Evolutionary conservation across 768 basidiomycete genomes (phyloP).

Genomic region (Termitomyces sp.): DNA sequence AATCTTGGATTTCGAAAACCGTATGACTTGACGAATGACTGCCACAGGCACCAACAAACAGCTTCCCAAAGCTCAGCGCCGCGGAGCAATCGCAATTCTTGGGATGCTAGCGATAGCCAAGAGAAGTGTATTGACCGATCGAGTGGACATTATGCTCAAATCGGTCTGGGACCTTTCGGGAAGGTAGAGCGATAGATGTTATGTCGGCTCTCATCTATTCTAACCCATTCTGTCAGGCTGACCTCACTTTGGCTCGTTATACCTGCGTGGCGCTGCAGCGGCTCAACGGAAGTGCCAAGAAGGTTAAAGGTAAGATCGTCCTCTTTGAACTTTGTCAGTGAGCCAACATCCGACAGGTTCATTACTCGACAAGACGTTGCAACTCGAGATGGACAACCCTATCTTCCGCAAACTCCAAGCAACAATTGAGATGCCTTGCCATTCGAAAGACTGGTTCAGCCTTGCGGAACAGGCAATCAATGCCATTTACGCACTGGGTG

Average conservation of each 20-base stretch:
- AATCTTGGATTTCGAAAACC: background rate
- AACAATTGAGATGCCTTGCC: slow-evolving; percentile 74
- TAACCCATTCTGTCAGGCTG: slow-evolving; percentile 45
- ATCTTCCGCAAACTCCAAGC: slow-evolving; percentile 84
- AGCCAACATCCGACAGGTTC: slow-evolving; percentile 52
- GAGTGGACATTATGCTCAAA: slow-evolving; percentile 81
- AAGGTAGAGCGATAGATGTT: slow-evolving; percentile 47
- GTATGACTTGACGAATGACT: background rate
- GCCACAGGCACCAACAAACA: slow-evolving; percentile 58
- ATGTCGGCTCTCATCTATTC: background rate
- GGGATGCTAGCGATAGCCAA: slow-evolving; percentile 94
- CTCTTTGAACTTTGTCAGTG: background rate
- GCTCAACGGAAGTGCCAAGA: slow-evolving; percentile 92
- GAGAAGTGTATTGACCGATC: slow-evolving; percentile 68
- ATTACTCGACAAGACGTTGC: slow-evolving; percentile 78
- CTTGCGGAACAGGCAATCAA: slow-evolving; percentile 97
- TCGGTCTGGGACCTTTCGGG: slow-evolving; percentile 82
- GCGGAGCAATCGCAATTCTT: slow-evolving; percentile 91
- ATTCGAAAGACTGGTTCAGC: slow-evolving; percentile 92
- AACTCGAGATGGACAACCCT: slow-evolving; percentile 81
- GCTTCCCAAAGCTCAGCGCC: slow-evolving; percentile 81
- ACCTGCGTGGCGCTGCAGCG: slow-evolving; percentile 93
- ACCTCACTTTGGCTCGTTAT: slow-evolving; percentile 87
- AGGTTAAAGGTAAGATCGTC: slow-evolving; percentile 74
- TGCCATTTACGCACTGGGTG: slow-evolving; percentile 90